Percentiles rank a stretch among this genome's conserved stretches.
phyloP scores from a whole-genome alignment of 2,329 filamentous ascomycete species.

The Talaromyces atroroseus region DNA sequence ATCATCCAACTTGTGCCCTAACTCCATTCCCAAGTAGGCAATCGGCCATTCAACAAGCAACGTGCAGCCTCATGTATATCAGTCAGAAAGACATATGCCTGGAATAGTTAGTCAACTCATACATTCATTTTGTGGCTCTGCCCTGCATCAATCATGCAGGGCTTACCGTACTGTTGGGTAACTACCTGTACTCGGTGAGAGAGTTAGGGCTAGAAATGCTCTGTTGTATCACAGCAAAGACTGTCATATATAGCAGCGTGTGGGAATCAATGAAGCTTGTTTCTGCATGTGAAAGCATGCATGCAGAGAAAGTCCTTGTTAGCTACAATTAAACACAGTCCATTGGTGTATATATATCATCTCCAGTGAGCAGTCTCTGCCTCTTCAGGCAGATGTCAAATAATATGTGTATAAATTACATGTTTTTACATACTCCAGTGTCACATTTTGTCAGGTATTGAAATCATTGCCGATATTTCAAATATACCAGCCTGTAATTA shows the following conservation, averaged over 20 bases:
- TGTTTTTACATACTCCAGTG: too few relatives aligned
- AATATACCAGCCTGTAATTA: background rate
- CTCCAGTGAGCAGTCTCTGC: too few relatives aligned
- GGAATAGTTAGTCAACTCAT: background rate
- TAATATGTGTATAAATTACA: too few relatives aligned
- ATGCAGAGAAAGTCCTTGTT: background rate
- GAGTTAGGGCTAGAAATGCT: background rate
- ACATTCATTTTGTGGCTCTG: background rate
- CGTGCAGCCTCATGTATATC: background rate
- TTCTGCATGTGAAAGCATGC: background rate
- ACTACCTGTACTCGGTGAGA: too few relatives aligned
- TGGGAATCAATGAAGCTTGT: background rate
- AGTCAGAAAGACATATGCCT: background rate
- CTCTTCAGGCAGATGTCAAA: too few relatives aligned
- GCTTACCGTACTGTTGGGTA: too few relatives aligned
- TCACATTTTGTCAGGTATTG: too few relatives aligned
- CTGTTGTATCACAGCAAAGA: background rate
- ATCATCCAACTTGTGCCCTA: slow-evolving; percentile 4
- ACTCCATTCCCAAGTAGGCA: background rate
- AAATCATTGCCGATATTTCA: too few relatives aligned
- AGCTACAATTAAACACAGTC: too few relatives aligned
- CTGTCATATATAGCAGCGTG: background rate
- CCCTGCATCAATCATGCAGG: background rate
- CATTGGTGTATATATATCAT: too few relatives aligned
- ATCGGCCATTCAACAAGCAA: background rate